Evolutionary conservation across 176 grass and related monocot genomes (phyloP).

Genomic region (Stipa capillata): DNA sequence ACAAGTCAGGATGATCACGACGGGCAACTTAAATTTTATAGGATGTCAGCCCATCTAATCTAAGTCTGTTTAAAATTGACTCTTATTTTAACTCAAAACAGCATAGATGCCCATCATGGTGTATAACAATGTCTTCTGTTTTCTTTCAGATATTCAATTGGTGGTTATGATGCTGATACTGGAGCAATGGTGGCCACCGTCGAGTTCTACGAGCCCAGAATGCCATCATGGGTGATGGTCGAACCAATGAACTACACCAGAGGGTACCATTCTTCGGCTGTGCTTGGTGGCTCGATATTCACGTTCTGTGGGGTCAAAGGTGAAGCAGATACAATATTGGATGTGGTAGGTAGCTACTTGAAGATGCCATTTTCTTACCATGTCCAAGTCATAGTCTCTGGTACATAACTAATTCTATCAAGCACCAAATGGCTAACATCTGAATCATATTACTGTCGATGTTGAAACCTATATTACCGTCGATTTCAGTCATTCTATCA

Average conservation of each 20-base stretch:
- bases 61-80: not conserved
- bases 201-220: constrained; percentile 60
- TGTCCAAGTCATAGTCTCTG: not conserved
- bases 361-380: not conserved
- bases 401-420: not conserved
- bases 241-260: constrained; percentile 49
- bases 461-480: not conserved
- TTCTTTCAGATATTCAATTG: constrained; percentile 46
- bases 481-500: not conserved
- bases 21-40: no score
- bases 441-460: not conserved
- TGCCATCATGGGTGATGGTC: constrained; percentile 38
- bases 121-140: not conserved
- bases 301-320: constrained; percentile 44
- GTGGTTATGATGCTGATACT: constrained; percentile 36
- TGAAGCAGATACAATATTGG: constrained; percentile 30
- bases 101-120: not conserved
- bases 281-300: constrained; percentile 44
- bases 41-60: no score
- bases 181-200: constrained; percentile 35
- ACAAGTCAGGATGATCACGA: not conserved
- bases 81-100: not conserved
- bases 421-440: not conserved
- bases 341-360: constrained; percentile 35
- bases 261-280: constrained; percentile 53